These are phyloP conservation scores for Trichosporon coremiiforme DNA, from an alignment of 1,284 basidiomycete genomes.

Conservation along the genomic window DNA sequence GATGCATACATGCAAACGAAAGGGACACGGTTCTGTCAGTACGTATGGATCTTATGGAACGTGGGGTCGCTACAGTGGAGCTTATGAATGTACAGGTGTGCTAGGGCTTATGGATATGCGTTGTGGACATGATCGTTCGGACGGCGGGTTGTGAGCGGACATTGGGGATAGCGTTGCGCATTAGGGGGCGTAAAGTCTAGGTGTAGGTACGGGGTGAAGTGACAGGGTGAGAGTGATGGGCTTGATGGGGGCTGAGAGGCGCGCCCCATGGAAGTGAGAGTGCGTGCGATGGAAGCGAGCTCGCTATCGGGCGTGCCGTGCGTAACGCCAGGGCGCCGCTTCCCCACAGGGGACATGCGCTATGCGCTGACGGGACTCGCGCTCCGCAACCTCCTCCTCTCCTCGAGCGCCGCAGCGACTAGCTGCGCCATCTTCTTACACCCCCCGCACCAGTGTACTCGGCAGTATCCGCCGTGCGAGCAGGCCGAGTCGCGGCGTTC, in stretches of 20 bases:
- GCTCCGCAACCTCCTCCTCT: not conserved
- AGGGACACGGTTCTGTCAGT: constrained; percentile 2
- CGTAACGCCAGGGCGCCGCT: not conserved
- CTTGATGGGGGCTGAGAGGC: not conserved
- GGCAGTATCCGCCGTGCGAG: constrained; percentile 18
- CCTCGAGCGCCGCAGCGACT: constrained; percentile 3
- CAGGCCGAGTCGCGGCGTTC: constrained; percentile 21
- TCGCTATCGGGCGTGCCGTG: not conserved
- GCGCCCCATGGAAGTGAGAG: not conserved
- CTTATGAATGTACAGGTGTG: not conserved
- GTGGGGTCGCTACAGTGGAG: not conserved
- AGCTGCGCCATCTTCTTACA: constrained; percentile 19
- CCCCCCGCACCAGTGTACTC: constrained; percentile 17
- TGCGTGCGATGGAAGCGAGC: constrained; percentile 1
- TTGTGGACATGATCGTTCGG: not conserved
- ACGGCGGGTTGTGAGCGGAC: not conserved
- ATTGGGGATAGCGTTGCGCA: not conserved
- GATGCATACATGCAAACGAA: not conserved
- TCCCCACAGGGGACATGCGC: not conserved
- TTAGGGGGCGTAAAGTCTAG: not conserved
- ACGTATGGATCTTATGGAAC: not conserved
- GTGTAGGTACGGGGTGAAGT: not conserved
- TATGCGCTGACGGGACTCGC: not conserved
- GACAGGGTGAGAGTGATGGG: not conserved
- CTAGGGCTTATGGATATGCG: not conserved